phyloP scores from a whole-genome alignment of 2,329 filamentous ascomycete species.

The Penicillium decumbens region DNA sequence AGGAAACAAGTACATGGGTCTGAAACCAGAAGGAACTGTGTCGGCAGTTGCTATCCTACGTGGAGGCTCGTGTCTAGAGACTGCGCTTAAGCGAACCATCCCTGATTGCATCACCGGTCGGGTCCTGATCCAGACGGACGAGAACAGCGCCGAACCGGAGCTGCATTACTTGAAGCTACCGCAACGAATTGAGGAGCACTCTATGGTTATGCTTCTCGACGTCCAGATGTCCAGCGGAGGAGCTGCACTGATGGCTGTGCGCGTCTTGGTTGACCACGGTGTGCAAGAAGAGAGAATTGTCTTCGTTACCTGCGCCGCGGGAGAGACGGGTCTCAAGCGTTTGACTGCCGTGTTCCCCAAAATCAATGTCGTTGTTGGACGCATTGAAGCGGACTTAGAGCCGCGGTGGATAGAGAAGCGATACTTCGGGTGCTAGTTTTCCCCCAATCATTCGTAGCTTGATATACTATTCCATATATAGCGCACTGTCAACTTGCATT shows the following conservation, averaged over 20 bases:
- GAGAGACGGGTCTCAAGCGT: conserved; percentile 75
- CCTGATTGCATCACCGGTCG: conserved; percentile 88
- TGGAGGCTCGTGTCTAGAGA: conserved; percentile 83
- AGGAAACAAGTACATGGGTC: conserved; percentile 64
- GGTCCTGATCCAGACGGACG: conserved; percentile 83
- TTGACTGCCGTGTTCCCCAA: conserved; percentile 84
- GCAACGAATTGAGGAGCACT: conserved; percentile 65
- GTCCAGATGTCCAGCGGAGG: conserved; percentile 93
- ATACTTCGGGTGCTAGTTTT: conserved; percentile 74
- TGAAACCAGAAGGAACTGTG: conserved; percentile 66
- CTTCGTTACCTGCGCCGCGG: conserved; percentile 87
- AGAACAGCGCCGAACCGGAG: conserved; percentile 81
- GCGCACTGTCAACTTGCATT: not conserved
- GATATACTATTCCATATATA: not conserved
- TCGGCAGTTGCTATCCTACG: conserved; percentile 85
- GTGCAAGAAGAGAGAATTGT: conserved; percentile 80
- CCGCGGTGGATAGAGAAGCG: conserved; percentile 83
- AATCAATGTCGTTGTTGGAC: conserved; percentile 79
- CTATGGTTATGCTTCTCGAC: conserved; percentile 80
- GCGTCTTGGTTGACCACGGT: conserved; percentile 91
- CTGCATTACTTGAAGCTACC: conserved; percentile 84
- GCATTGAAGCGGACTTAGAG: conserved; percentile 75
- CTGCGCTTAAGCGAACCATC: conserved; percentile 80
- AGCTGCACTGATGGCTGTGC: conserved; percentile 83
- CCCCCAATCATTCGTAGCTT: too few relatives aligned